Conservation (phyloP, 176 grass and related monocot genomes). For the Zea mays region DNA sequence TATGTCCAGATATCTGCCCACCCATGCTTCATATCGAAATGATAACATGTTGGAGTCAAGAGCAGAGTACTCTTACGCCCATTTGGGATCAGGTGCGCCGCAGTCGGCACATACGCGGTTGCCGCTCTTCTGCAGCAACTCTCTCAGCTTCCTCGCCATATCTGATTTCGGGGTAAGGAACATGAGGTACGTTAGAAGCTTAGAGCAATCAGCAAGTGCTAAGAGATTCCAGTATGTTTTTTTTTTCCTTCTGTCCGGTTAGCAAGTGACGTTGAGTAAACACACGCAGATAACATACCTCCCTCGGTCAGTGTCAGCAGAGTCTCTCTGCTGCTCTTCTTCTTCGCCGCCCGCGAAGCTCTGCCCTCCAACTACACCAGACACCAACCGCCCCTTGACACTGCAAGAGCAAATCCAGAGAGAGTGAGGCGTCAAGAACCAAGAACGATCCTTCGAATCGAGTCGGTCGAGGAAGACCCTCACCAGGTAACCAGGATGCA, state of each 20-base stretch:
- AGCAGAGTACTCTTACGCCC: conserved; percentile 74
- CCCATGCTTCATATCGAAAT: not conserved
- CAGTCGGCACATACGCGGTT: conserved; percentile 82
- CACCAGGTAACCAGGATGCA: not conserved
- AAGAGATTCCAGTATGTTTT: not conserved
- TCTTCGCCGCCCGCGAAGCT: not conserved
- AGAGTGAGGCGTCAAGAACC: not conserved
- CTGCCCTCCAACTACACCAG: not conserved
- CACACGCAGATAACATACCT: not conserved
- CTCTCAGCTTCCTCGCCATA: conserved; percentile 58
- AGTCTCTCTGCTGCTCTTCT: conserved; percentile 4
- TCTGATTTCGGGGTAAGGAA: conserved; percentile 34
- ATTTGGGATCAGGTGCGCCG: conserved; percentile 73
- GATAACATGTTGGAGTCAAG: not conserved
- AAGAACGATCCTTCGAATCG: not conserved
- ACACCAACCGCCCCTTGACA: not conserved
- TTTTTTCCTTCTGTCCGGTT: not conserved
- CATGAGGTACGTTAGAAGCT: not conserved
- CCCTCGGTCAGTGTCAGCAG: not conserved
- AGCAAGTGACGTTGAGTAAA: not conserved
- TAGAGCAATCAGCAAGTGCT: not conserved
- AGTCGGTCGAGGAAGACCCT: not conserved
- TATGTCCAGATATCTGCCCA: not conserved
- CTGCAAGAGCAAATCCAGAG: conserved; percentile 2
- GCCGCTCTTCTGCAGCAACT: conserved; percentile 60